phyloP scores from a whole-genome alignment of 1,284 basidiomycete species.

The Cutaneotrichosporon sp. region DNA sequence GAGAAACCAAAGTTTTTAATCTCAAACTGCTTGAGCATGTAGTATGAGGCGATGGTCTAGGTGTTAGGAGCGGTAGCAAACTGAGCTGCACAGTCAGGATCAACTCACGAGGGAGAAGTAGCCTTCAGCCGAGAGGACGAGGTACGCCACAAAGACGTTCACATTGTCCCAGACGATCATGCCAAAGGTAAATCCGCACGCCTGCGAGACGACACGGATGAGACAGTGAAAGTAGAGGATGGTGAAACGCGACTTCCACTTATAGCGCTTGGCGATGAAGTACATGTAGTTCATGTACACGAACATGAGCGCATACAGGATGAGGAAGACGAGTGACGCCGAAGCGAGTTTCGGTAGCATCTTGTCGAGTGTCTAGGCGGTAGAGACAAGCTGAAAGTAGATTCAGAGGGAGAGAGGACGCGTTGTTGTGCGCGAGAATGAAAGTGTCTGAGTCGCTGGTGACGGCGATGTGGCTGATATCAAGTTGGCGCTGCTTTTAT shows the following conservation, averaged over 20 bases:
- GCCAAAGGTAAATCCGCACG: constrained; percentile 15
- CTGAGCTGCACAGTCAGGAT: too few relatives aligned
- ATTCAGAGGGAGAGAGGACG: too few relatives aligned
- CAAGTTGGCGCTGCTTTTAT: too few relatives aligned
- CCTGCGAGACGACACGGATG: constrained; percentile 16
- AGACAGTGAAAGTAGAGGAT: constrained; percentile 17
- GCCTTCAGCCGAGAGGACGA: constrained; percentile 31
- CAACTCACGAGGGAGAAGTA: constrained; percentile 30
- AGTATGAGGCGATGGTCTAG: constrained; percentile 17
- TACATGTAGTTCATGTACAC: constrained; percentile 19
- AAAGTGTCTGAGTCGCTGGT: too few relatives aligned
- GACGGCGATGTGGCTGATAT: too few relatives aligned
- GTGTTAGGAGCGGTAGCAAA: too few relatives aligned
- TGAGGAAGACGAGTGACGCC: constrained; percentile 17
- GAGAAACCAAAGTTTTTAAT: constrained; percentile 9
- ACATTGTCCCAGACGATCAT: constrained; percentile 15
- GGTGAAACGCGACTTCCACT: constrained; percentile 16
- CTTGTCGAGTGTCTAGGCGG: too few relatives aligned
- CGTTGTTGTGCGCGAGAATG: too few relatives aligned
- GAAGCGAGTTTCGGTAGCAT: constrained; percentile 4
- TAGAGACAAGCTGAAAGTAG: too few relatives aligned
- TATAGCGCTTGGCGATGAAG: constrained; percentile 10
- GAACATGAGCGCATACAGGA: constrained; percentile 13
- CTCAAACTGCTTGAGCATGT: constrained; percentile 19
- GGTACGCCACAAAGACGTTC: constrained; percentile 22